A percentile compares a stretch with the other conserved stretches of the same genome.
Evolutionary conservation across 78 protist genomes (phyloP).

Genomic region (Planoprotostelium fungivorum): DNA sequence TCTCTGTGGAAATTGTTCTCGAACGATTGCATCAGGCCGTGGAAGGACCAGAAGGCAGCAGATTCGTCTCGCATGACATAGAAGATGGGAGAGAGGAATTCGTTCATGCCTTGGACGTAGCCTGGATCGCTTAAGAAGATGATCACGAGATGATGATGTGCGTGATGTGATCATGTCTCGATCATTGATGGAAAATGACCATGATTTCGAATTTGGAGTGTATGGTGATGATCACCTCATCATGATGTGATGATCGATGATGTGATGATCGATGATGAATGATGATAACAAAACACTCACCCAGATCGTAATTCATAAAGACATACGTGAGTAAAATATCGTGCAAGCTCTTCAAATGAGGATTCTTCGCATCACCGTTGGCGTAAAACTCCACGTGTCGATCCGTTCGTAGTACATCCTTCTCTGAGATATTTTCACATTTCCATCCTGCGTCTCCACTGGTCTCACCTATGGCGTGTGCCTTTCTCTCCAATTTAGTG

Average conservation of each 20-base stretch:
- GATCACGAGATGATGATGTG: not conserved
- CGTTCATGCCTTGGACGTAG: conserved; percentile 73
- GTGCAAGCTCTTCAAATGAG: conserved; percentile 14
- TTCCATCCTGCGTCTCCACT: not conserved
- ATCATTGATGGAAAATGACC: not conserved
- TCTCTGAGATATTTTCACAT: not conserved
- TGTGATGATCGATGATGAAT: too few species aligned
- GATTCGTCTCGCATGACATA: conserved; percentile 26
- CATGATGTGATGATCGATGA: too few species aligned
- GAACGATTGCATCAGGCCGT: conserved; percentile 44
- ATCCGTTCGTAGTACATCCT: conserved; percentile 69
- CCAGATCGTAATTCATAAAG: conserved; percentile 56
- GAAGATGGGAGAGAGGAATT: conserved; percentile 43
- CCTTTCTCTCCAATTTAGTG: not conserved
- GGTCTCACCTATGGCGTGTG: not conserved
- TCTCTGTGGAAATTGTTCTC: conserved; percentile 53
- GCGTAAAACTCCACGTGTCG: conserved; percentile 14
- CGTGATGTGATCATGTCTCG: not conserved
- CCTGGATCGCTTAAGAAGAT: conserved; percentile 12
- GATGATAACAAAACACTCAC: not conserved
- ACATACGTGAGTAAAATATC: conserved; percentile 52
- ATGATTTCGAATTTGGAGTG: not conserved
- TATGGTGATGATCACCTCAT: too few species aligned
- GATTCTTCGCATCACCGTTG: conserved; percentile 25
- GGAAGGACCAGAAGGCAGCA: conserved; percentile 66